Base-by-base conservation (phyloP, 148 eudicot species). In the Vaccinium vitisidaea region DNA sequence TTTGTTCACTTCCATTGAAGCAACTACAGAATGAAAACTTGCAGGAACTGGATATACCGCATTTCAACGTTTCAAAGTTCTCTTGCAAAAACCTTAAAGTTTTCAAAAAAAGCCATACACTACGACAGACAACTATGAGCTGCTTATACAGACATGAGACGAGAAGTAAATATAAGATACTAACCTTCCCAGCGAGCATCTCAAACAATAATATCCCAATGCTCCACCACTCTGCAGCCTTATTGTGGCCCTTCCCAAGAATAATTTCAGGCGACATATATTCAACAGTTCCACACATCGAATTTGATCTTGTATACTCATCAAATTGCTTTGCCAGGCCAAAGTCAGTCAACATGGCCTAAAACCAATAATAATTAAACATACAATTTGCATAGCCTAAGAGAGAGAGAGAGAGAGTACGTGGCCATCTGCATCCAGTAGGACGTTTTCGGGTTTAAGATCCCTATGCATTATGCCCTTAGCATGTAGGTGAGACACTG, bases 161-260 rank as follows among this genome's bases (percentile, higher is more conserved):
- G 39, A 36, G 39, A 36, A 36, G 43, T 8, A 16, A 19, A 32
- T 30, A 25, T 63, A 32, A 65, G 8, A 54, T 25, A 27, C 85
- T 86, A 63, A 94, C 98, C 95, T 93, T 90, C 52, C 98, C 98
- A 67, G 98, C 93, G 61, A 95, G 93, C 98, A 95, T 94, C 93
- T 95, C 98, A 86, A 90, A 94, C 84, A 94, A 84, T 65, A 95
- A 85, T 80, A 95, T 84, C 78, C 98, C 98, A 80, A 95, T 93
- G 88, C 98, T 95, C 98, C 98, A 95, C 98, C 98, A 94, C 85
- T 95, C 98, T 8, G 98, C 98, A 84, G 95, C 95, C 88, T 93
- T 93, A 83, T 95, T 93, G 83, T 95, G 98, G 58, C 98, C 98
- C 90, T 94, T 95, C 78, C 98, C 98, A 55, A 90, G 90, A 87